These are phyloP conservation scores for Chaetomium olivaceum DNA, from an alignment of 2,329 filamentous ascomycete species.

Conservation along the genomic window DNA sequence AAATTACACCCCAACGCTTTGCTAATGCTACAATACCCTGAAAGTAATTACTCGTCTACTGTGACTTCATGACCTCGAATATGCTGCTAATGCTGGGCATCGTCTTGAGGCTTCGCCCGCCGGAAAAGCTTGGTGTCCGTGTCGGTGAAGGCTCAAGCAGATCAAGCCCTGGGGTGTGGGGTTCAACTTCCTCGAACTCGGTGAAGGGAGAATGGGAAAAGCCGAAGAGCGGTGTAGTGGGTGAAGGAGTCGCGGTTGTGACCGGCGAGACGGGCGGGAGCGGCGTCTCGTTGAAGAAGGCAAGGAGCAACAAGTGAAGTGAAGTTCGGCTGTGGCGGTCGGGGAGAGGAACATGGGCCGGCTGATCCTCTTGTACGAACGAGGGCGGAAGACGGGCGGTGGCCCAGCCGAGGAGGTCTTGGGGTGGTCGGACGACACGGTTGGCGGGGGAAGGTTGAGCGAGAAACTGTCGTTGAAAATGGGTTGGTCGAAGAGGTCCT, in stretches of 20 bases:
- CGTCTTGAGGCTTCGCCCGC: constrained; percentile 19
- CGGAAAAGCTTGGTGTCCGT: constrained; percentile 21
- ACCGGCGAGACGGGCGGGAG: constrained; percentile 22
- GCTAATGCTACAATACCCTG: not conserved
- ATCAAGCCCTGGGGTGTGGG: constrained; percentile 26
- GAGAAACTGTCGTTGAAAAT: constrained; percentile 14
- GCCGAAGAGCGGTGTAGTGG: constrained; percentile 28
- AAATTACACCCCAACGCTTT: constrained; percentile 8
- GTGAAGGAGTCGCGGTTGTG: constrained; percentile 30
- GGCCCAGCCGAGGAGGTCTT: constrained; percentile 10
- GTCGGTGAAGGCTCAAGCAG: constrained; percentile 32
- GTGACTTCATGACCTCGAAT: constrained; percentile 31
- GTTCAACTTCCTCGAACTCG: constrained; percentile 26
- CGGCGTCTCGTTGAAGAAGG: constrained; percentile 29
- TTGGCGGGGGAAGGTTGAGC: constrained; percentile 23
- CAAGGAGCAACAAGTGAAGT: constrained; percentile 30
- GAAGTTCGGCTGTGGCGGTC: constrained; percentile 32
- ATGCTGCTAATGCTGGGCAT: constrained; percentile 33
- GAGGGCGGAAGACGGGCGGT: constrained; percentile 16
- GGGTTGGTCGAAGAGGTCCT: constrained; percentile 11
- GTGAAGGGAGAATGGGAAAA: constrained; percentile 26
- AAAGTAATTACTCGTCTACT: constrained; percentile 17
- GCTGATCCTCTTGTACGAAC: constrained; percentile 33
- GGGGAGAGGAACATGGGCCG: constrained; percentile 32
- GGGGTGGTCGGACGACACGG: not conserved